A percentile compares a stretch with the other conserved stretches of the same genome.
These are phyloP conservation scores for Anthostomella pinea DNA, from an alignment of 2,329 filamentous ascomycete genomes.

Conservation along the genomic window DNA sequence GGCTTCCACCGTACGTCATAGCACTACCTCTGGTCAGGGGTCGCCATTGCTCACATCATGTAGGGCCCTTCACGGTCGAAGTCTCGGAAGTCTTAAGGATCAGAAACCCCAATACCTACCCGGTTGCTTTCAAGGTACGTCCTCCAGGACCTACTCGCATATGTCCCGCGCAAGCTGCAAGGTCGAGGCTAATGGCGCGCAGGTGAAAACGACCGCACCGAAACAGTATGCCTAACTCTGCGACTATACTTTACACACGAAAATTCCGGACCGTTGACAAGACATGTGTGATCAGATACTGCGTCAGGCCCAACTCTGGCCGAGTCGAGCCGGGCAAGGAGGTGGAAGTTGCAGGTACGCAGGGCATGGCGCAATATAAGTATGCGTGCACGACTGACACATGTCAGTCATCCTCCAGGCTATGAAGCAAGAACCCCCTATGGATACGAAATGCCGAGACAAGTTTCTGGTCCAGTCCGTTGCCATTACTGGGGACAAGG, in stretches of 20 bases:
- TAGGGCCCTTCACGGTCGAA: constrained; percentile 66
- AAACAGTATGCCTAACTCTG: constrained; percentile 74
- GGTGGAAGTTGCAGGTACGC: constrained; percentile 87
- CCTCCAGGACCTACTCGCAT: neutral
- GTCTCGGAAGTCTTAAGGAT: constrained; percentile 64
- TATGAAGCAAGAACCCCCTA: constrained; percentile 91
- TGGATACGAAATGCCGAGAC: constrained; percentile 88
- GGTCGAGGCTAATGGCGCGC: constrained; percentile 15
- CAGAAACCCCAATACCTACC: constrained; percentile 59
- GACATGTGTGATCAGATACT: constrained; percentile 66
- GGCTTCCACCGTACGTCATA: constrained; percentile 79
- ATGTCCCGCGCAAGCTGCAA: neutral
- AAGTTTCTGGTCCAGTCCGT: constrained; percentile 97
- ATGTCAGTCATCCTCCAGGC: constrained; percentile 83
- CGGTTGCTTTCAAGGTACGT: constrained; percentile 68
- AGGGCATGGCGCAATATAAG: constrained; percentile 5
- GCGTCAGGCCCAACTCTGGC: constrained; percentile 93
- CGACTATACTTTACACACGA: constrained; percentile 14
- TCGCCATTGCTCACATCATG: constrained; percentile 18
- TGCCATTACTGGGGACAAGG: constrained; percentile 76
- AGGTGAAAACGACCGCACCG: constrained; percentile 98
- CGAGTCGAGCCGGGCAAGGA: constrained; percentile 86
- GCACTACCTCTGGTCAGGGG: constrained; percentile 1
- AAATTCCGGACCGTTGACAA: constrained; percentile 21
- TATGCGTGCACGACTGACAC: constrained; percentile 22